Evolutionary conservation across 176 grass and related monocot species (phyloP).

Genomic region (Lolium multiflorum): DNA sequence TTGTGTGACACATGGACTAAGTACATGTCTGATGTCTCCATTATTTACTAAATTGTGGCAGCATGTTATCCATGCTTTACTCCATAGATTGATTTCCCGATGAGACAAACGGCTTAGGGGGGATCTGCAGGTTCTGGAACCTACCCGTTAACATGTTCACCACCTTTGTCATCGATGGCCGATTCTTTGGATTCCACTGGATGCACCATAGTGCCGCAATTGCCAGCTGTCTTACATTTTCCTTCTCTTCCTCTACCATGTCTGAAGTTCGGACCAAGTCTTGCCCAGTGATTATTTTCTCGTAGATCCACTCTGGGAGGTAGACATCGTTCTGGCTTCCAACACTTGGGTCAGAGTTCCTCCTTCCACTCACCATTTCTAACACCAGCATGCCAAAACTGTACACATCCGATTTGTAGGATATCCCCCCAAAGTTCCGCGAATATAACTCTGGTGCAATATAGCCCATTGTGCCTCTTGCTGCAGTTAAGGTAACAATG

Average conservation of each 20-base stretch:
- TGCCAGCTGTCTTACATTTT: constrained; percentile 41
- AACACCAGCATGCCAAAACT: neutral
- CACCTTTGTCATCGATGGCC: constrained; percentile 63
- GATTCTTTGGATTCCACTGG: constrained; percentile 62
- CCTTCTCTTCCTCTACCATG: neutral
- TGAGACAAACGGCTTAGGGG: too few species aligned
- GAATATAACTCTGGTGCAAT: neutral
- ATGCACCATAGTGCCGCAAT: constrained; percentile 71
- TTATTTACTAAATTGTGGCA: too few species aligned
- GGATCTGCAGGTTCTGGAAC: too few species aligned
- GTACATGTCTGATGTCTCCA: too few species aligned
- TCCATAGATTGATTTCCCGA: too few species aligned
- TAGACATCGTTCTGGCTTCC: constrained; percentile 37
- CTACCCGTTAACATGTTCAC: constrained; percentile 64
- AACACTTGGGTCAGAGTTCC: neutral
- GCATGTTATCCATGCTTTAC: too few species aligned
- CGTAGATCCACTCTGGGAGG: constrained; percentile 58
- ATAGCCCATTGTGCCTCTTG: neutral
- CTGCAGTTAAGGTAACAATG: neutral
- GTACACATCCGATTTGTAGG: neutral
- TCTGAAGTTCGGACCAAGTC: neutral
- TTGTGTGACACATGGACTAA: too few species aligned
- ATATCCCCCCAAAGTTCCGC: neutral
- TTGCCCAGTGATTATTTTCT: constrained; percentile 2
- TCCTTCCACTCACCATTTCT: neutral